Base-by-base conservation (phyloP, 2,329 filamentous ascomycete genomes). In the Metarhizium guizhouense region DNA sequence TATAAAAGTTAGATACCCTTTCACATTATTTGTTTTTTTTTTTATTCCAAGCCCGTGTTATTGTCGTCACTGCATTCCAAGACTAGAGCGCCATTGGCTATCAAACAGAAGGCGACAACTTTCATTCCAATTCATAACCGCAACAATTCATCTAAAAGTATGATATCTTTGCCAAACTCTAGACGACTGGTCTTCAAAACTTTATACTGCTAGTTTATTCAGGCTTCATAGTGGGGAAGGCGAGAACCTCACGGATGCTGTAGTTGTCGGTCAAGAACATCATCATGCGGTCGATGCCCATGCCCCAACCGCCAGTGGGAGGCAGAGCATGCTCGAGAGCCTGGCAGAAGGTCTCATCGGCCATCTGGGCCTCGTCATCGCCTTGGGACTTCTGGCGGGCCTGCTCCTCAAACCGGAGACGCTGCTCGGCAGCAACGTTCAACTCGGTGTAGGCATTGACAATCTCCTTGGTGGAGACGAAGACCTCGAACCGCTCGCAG, bases 211-310 rank as follows among this genome's bases (percentile, higher is more conserved):
- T 8, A 11, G 34, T 36, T 58, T 79, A 75, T 66, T 93, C 88
- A 52, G 93, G 88, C 83, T 95, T 96, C 90, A 99, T 96, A 76
- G 96, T 93, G 11, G 94, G 94, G 84, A 99, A 99, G 8, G 93
- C 85, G 60, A 97, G 76, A 3, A 97, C 93, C 74, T 99, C 94
- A 74, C 94, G 92, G 72, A 99, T 99, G 64, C 84, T 89, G 77
- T 95, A 73, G 76, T 96, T 89, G 74, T 97, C 85, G 51, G 93
- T 96, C 72, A 97, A 76, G 82, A 95, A 95, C 91, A 95, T 95
- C 71, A 91, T 88, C 72, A 95, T 76, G 58, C 93, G 86, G 76
- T 97, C 92, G 63, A 96, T 94, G 61, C 94, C 94, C 83, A 97
- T 90, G 62, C 92, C 94, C 87, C 89, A 99, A 51, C 94, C 94